Percentiles rank a stretch among this genome's conserved stretches.
These are phyloP conservation scores for Clathrospora elynae DNA, from an alignment of 2,329 filamentous ascomycete genomes.

Conservation along the genomic window DNA sequence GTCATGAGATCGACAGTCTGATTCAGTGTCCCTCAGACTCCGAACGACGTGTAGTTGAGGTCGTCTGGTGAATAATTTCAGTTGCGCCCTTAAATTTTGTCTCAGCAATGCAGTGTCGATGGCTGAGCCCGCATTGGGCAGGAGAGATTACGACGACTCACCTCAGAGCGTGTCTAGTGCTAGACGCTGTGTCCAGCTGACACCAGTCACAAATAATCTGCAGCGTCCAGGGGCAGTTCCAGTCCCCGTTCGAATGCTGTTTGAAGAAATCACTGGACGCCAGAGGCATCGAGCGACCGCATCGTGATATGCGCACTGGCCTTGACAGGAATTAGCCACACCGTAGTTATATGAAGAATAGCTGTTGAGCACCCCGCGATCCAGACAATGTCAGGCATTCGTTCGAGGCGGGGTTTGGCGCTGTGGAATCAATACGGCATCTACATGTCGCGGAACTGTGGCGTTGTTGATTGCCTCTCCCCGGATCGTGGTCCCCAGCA, in stretches of 20 bases:
- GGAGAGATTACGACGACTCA: conserved; percentile 33
- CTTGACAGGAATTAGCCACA: conserved; percentile 16
- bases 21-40: not conserved
- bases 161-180: conserved; percentile 25
- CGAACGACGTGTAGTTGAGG: not conserved
- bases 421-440: conserved; percentile 37
- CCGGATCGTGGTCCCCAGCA: conserved; percentile 26
- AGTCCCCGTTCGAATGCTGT: conserved; percentile 6
- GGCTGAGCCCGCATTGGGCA: conserved; percentile 17
- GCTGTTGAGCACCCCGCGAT: conserved; percentile 11
- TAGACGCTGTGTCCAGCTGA: conserved; percentile 40
- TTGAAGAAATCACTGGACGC: conserved; percentile 22
- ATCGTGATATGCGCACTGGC: conserved; percentile 28
- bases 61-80: conserved; percentile 10
- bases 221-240: conserved; percentile 35
- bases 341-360: conserved; percentile 17
- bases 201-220: conserved; percentile 42
- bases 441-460: conserved; percentile 43
- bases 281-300: conserved; percentile 7
- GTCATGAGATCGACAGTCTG: too few species aligned
- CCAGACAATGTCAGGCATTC: conserved; percentile 20
- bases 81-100: conserved; percentile 14
- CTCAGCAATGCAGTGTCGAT: conserved; percentile 15
- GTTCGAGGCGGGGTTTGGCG: conserved; percentile 19
- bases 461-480: conserved; percentile 36